These are phyloP conservation scores for Sclerotinia spermophila DNA, from an alignment of 2,329 filamentous ascomycete species.

Conservation along the genomic window DNA sequence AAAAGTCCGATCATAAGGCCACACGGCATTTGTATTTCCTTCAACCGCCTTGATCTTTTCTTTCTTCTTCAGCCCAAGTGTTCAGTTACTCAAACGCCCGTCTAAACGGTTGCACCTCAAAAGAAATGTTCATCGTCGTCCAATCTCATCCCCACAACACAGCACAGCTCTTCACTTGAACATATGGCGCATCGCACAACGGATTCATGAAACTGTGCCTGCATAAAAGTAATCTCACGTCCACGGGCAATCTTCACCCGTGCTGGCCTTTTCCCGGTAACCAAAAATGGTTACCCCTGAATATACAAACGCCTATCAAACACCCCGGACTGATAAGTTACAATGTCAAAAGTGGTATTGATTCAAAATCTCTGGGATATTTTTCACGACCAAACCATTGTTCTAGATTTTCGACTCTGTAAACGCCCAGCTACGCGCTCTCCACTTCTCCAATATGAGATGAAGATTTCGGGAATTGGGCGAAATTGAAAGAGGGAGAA, in stretches of 20 bases:
- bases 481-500: neutral
- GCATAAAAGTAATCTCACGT: slow-evolving; percentile 2
- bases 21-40: neutral
- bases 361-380: neutral
- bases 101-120: neutral
- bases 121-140: neutral
- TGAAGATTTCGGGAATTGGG: neutral
- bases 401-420: slow-evolving; percentile 5
- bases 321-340: neutral
- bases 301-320: neutral
- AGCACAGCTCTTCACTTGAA: slow-evolving; percentile 2
- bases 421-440: slow-evolving; percentile 12
- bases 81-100: neutral
- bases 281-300: neutral
- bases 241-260: neutral
- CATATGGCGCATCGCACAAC: slow-evolving; percentile 6
- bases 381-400: neutral
- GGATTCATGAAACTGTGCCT: slow-evolving; percentile 8
- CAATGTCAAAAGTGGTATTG: neutral
- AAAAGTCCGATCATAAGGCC: neutral
- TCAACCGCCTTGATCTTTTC: neutral
- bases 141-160: neutral
- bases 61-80: neutral
- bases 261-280: neutral
- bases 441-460: neutral